Percentiles rank a stretch among this genome's conserved stretches.
Evolutionary conservation across 1,284 basidiomycete species (phyloP).

Genomic region (Caloboletus firmus): DNA sequence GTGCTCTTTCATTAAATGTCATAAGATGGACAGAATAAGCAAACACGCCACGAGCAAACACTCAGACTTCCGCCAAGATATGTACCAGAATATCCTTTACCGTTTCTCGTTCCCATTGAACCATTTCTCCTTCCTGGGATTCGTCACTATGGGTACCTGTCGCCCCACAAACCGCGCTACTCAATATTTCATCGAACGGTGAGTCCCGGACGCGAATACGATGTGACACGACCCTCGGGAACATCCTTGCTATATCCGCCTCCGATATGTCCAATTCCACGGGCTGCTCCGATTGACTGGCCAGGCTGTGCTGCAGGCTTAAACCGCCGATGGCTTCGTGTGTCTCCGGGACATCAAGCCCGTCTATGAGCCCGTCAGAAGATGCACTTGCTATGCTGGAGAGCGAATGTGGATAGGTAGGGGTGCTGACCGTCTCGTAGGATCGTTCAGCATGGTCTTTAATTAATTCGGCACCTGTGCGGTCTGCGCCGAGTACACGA

Average conservation of each 20-base stretch:
- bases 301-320: slow-evolving; percentile 6
- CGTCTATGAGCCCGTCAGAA: slow-evolving; percentile 28
- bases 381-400: slow-evolving; percentile 20
- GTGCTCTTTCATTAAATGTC: not conserved
- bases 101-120: slow-evolving; percentile 41
- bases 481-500: slow-evolving; percentile 60
- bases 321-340: slow-evolving; percentile 3
- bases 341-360: slow-evolving; percentile 13
- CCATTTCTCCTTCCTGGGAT: slow-evolving; percentile 20
- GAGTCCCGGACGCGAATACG: slow-evolving; percentile 65
- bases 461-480: slow-evolving; percentile 51
- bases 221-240: slow-evolving; percentile 69
- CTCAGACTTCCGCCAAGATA: slow-evolving; percentile 53
- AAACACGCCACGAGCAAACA: not conserved
- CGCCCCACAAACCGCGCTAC: slow-evolving; percentile 57
- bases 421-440: slow-evolving; percentile 24
- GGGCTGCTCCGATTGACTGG: slow-evolving; percentile 14
- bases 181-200: slow-evolving; percentile 65
- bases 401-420: slow-evolving; percentile 22
- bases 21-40: not conserved
- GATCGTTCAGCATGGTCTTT: slow-evolving; percentile 27
- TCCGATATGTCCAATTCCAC: slow-evolving; percentile 61
- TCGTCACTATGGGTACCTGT: slow-evolving; percentile 28
- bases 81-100: slow-evolving; percentile 61
- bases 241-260: slow-evolving; percentile 67